phyloP scores from a whole-genome alignment of 2,329 filamentous ascomycete genomes.

The Didymellaceae sp. region DNA sequence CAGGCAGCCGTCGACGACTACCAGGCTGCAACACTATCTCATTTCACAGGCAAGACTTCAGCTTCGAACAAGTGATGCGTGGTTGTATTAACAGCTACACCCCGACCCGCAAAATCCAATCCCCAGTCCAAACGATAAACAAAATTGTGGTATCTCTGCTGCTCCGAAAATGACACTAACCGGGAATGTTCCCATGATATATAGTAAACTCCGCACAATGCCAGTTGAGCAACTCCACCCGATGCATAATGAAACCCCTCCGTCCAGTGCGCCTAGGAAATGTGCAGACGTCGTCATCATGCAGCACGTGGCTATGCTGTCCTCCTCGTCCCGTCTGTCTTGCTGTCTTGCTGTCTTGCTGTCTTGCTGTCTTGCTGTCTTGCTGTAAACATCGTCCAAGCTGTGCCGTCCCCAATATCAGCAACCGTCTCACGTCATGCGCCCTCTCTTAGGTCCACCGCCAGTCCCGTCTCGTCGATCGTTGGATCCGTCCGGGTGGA shows the following conservation, averaged over 20 bases:
- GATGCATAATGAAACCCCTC: slow-evolving; percentile 27
- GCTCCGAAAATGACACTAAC: slow-evolving; percentile 15
- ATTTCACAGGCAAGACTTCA: too few relatives aligned
- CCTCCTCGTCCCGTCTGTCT: neutral
- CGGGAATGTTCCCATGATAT: slow-evolving; percentile 23
- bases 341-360: too few relatives aligned
- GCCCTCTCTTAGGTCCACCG: slow-evolving; percentile 49
- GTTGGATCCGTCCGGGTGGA: slow-evolving; percentile 70
- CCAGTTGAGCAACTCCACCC: slow-evolving; percentile 33
- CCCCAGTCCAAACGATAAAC: neutral
- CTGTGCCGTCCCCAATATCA: neutral
- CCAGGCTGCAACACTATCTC: too few relatives aligned
- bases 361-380: too few relatives aligned
- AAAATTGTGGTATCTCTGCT: slow-evolving; percentile 23
- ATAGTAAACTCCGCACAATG: slow-evolving; percentile 34
- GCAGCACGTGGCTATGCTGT: neutral
- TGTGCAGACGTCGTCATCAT: slow-evolving; percentile 5
- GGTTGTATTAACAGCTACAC: neutral
- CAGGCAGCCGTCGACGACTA: too few relatives aligned
- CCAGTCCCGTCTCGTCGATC: slow-evolving; percentile 62
- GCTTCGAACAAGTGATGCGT: neutral
- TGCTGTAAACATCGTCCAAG: too few relatives aligned
- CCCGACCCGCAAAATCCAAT: too few relatives aligned
- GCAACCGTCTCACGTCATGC: slow-evolving; percentile 38
- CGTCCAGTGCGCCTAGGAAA: slow-evolving; percentile 26